Conservation (phyloP, 192 early-diverging fungal species). For the Pilaira anomala region DNA sequence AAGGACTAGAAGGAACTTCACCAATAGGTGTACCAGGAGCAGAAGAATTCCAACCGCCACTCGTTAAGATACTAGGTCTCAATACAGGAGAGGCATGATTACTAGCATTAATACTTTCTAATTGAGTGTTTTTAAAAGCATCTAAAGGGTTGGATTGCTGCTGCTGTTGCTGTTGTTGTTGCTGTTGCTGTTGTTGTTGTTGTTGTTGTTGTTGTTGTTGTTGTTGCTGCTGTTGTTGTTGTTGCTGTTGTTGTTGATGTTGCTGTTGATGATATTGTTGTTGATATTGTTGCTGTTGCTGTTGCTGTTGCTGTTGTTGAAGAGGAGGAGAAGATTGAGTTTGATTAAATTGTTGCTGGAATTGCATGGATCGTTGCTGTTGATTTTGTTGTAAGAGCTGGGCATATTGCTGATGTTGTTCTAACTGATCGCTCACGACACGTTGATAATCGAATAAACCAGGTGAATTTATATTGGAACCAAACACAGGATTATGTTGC, state of each 20-base stretch:
- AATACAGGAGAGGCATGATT: slow-evolving; percentile 25
- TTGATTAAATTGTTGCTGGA: slow-evolving; percentile 27
- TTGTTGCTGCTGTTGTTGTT: too few species aligned
- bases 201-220: neutral
- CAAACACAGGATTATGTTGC: neutral
- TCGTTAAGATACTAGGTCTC: slow-evolving; percentile 17
- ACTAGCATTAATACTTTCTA: slow-evolving; percentile 7
- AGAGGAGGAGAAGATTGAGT: slow-evolving; percentile 9
- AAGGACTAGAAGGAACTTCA: slow-evolving; percentile 33
- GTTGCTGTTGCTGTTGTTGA: slow-evolving; percentile 13
- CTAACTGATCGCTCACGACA: slow-evolving; percentile 29
- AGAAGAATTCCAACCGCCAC: slow-evolving; percentile 18
- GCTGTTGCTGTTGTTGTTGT: neutral
- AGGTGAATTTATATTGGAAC: slow-evolving; percentile 11
- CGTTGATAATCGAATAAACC: slow-evolving; percentile 25
- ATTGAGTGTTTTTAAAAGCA: slow-evolving; percentile 9
- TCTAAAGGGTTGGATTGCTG: neutral
- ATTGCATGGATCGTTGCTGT: slow-evolving; percentile 30
- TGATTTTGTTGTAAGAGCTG: slow-evolving; percentile 39
- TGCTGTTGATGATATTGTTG: neutral
- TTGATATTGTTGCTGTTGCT: neutral
- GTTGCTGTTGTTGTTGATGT: neutral
- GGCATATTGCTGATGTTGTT: slow-evolving; percentile 36
- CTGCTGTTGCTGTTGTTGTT: slow-evolving; percentile 10
- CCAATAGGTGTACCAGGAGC: slow-evolving; percentile 22